Conservation (phyloP, 495 filamentous ascomycete genomes). For the Tricharina praecox region DNA sequence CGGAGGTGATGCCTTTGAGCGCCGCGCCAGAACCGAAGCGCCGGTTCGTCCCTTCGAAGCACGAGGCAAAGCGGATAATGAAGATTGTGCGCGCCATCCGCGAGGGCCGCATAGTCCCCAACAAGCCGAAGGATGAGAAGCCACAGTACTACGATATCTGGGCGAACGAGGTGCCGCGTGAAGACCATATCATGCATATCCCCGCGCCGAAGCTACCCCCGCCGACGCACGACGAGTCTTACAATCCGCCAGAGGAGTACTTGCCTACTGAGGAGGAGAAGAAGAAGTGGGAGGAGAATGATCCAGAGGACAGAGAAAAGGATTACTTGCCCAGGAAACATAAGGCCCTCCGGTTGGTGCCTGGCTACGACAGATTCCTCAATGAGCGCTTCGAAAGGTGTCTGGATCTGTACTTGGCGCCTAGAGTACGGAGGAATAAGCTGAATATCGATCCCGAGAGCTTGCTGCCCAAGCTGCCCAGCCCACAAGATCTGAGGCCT, state of each 20-base stretch:
- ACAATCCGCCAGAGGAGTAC: slow-evolving; percentile 93
- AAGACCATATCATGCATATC: slow-evolving; percentile 84
- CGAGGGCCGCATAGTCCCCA: slow-evolving; percentile 85
- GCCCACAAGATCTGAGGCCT: slow-evolving; percentile 76
- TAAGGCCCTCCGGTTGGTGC: slow-evolving; percentile 72
- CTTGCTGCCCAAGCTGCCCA: slow-evolving; percentile 84
- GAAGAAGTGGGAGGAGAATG: slow-evolving; percentile 71
- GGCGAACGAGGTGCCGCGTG: slow-evolving; percentile 62
- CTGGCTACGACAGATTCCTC: slow-evolving; percentile 76
- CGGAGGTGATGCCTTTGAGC: slow-evolving; percentile 86
- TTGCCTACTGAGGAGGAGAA: slow-evolving; percentile 80
- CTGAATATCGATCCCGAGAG: slow-evolving; percentile 93
- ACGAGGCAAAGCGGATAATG: slow-evolving; percentile 92
- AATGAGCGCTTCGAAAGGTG: slow-evolving; percentile 94
- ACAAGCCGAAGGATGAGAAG: slow-evolving; percentile 57
- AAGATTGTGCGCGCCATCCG: slow-evolving; percentile 92
- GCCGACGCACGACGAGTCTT: slow-evolving; percentile 84
- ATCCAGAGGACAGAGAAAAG: slow-evolving; percentile 78
- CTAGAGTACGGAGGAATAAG: slow-evolving; percentile 76
- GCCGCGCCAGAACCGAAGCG: slow-evolving; percentile 90
- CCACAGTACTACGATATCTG: slow-evolving; percentile 72
- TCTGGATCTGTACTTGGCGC: slow-evolving; percentile 86
- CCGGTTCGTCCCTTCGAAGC: slow-evolving; percentile 92
- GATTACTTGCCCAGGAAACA: slow-evolving; percentile 73
- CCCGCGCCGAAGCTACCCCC: slow-evolving; percentile 92